phyloP scores from a whole-genome alignment of 139 green algal species.

The Chlamydomonas sphaeroides region DNA sequence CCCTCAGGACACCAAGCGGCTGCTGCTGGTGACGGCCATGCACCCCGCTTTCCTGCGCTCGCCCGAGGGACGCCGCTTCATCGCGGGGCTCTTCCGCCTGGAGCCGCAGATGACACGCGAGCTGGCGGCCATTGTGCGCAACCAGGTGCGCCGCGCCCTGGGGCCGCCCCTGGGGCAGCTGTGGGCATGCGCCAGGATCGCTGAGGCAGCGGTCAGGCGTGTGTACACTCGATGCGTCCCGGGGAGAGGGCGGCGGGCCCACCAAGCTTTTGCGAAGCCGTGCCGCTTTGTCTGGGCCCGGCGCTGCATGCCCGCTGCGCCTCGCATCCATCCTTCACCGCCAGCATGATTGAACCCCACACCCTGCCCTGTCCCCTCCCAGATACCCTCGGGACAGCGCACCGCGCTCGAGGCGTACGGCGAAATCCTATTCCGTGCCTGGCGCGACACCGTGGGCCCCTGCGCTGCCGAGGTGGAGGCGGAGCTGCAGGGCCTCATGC shows the following conservation, averaged over 20 bases:
- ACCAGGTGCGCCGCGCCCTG: conserved; percentile 80
- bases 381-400: conserved; percentile 68
- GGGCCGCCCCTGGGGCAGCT: too few relatives aligned
- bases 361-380: neutral
- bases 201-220: too few relatives aligned
- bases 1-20: conserved; percentile 62
- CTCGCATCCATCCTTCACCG: too few relatives aligned
- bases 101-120: conserved; percentile 73
- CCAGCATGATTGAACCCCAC: too few relatives aligned
- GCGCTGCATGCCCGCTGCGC: too few relatives aligned
- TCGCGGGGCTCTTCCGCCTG: conserved; percentile 76
- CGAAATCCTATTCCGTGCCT: conserved; percentile 81
- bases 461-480: conserved; percentile 35
- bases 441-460: conserved; percentile 57
- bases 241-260: too few relatives aligned
- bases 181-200: too few relatives aligned
- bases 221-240: too few relatives aligned
- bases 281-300: too few relatives aligned
- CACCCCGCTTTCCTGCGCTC: conserved; percentile 72
- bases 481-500: conserved; percentile 70
- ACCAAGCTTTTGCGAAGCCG: too few relatives aligned
- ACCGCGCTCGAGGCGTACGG: conserved; percentile 82
- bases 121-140: conserved; percentile 77
- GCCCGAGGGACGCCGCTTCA: conserved; percentile 78
- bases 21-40: conserved; percentile 77